phyloP scores from a whole-genome alignment of 2,329 filamentous ascomycete species.

The Sporothrix humicola region DNA sequence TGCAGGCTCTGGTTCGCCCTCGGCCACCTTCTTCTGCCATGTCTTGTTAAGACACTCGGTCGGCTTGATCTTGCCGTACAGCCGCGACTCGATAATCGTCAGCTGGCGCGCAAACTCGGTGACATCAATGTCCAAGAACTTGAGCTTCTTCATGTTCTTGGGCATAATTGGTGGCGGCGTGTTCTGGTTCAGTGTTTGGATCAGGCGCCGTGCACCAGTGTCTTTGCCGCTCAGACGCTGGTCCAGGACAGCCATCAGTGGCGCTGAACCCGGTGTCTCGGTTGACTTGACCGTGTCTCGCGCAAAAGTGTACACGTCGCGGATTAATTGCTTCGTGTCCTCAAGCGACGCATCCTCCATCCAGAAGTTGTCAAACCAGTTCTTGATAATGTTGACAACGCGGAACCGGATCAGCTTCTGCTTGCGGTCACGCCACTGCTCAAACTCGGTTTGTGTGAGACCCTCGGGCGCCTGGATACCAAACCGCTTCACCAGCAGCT shows the following conservation, averaged over 20 bases:
- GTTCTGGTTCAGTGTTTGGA: constrained; percentile 82
- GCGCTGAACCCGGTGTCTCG: constrained; percentile 85
- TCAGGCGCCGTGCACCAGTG: constrained; percentile 79
- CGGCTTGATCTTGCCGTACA: constrained; percentile 95
- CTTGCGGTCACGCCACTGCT: constrained; percentile 89
- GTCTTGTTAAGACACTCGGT: constrained; percentile 98
- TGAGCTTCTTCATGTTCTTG: constrained; percentile 99
- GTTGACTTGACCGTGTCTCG: constrained; percentile 91
- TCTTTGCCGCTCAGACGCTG: constrained; percentile 89
- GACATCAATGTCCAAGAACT: constrained; percentile 95
- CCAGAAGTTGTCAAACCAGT: constrained; percentile 98
- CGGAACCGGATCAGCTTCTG: constrained; percentile 95
- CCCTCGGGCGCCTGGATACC: constrained; percentile 89
- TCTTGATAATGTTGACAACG: constrained; percentile 96
- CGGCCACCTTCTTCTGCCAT: constrained; percentile 92
- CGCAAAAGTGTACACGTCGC: constrained; percentile 88
- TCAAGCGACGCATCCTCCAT: constrained; percentile 87
- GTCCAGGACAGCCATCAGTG: constrained; percentile 84
- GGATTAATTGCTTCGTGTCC: constrained; percentile 81
- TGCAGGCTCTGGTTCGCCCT: constrained; percentile 82
- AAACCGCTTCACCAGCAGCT: constrained; percentile 89
- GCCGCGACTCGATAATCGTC: constrained; percentile 92
- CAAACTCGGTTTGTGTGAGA: constrained; percentile 74
- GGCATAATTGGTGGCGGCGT: constrained; percentile 89
- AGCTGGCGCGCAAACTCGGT: constrained; percentile 97